Base-by-base conservation (phyloP, 1,139 yeast species). In the Sporopachydermia cereana region DNA sequence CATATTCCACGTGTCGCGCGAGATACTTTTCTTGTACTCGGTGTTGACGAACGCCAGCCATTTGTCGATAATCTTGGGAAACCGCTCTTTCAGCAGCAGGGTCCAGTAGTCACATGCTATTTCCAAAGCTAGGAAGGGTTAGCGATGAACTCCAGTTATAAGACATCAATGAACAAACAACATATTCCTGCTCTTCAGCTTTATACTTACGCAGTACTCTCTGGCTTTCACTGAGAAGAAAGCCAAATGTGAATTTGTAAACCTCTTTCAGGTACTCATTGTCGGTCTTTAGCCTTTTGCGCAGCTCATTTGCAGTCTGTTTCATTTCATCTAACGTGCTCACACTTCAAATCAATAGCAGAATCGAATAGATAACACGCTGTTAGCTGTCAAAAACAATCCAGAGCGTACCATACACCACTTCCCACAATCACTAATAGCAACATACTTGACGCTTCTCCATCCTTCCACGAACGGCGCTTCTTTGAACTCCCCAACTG, bases 1-100 rank as follows among this genome's bases (percentile, higher is more conserved):
- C 96, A 89, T 88, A 49, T 75, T 72, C 96, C 96, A 89, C 31
- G 80, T 76, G 57, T 89, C 98, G 49, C 64, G 73, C 5, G 84
- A 74, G 29, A 89, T 69, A 3, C 68, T 60, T 45, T 69, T 62
- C 43, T 67, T 67, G 54, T 67, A 67, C 44, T 59, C 69, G 22
- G 54, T 58, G 27, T 53, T 55, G 43, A 60, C 62, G 59, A 72
- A 86, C 14, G 57, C 62, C 46, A 66, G 68, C 85, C 84, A 85
- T 45, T 63, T 71, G 43, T 64, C 66, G 24, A 75, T 58, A 46
- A 57, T 59, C 12, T 51, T 48, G 18, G 53, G 39, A 54, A 62
- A 66, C 45, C 60, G 44, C 27, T 60, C 55, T 41, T 66, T 48
- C 36, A 89, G 68, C 41, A 89, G 67, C 43, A 88, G 66, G 31